Conservation (phyloP, 768 basidiomycete species). For the Leccinum variicolor region DNA sequence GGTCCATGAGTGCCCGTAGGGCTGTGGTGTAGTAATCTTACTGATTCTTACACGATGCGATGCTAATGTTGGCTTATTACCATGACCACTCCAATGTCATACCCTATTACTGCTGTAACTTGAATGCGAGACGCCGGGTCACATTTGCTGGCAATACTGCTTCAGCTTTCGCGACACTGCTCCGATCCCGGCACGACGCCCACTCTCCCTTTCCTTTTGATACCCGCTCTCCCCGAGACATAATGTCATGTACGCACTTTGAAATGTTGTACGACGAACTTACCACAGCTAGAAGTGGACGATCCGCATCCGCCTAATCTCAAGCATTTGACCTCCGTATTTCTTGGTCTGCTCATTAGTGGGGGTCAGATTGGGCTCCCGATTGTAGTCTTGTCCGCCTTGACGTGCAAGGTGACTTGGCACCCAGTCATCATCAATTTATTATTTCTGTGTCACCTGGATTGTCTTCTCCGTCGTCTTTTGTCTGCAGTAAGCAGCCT, state of each 20-base stretch:
- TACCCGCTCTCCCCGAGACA: background rate
- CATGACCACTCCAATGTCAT: slow-evolving; percentile 7
- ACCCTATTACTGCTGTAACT: background rate
- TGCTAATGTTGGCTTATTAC: background rate
- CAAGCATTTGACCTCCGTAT: slow-evolving; percentile 35
- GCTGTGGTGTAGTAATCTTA: too few relatives aligned
- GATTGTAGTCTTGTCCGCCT: slow-evolving; percentile 43
- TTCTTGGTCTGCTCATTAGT: slow-evolving; percentile 44
- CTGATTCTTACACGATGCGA: too few relatives aligned
- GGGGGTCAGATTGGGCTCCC: slow-evolving; percentile 55
- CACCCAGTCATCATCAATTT: slow-evolving; percentile 56
- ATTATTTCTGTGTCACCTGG: slow-evolving; percentile 47
- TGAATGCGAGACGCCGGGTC: slow-evolving; percentile 7
- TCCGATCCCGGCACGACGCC: background rate
- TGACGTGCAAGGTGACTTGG: slow-evolving; percentile 40
- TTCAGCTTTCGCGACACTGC: background rate
- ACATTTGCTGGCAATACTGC: background rate
- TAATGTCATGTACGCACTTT: slow-evolving; percentile 17
- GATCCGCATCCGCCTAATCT: slow-evolving; percentile 18
- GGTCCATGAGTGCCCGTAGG: too few relatives aligned
- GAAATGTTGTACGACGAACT: background rate
- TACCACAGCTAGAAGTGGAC: slow-evolving; percentile 3
- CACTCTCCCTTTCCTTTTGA: background rate
- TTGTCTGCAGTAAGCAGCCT: slow-evolving; percentile 45
- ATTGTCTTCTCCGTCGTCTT: slow-evolving; percentile 51